A percentile compares a stretch with the other conserved stretches of the same genome.
These are phyloP conservation scores for Rhodotorula sp. DNA, from an alignment of 1,284 basidiomycete species.

Conservation along the genomic window DNA sequence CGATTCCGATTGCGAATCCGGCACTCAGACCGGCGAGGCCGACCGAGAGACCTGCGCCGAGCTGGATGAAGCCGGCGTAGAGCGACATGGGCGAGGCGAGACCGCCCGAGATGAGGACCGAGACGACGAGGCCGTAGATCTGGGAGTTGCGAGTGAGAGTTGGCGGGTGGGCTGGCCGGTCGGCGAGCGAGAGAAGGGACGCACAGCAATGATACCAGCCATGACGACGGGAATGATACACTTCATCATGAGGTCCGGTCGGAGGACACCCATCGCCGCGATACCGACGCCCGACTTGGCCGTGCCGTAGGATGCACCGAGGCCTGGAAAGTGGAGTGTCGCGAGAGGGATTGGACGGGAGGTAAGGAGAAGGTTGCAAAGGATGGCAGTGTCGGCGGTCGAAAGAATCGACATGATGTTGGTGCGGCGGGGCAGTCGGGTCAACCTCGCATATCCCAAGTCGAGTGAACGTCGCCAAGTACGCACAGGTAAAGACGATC, in stretches of 20 bases:
- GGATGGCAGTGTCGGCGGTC: neutral
- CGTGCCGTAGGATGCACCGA: slow-evolving; percentile 50
- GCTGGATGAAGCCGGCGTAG: slow-evolving; percentile 53
- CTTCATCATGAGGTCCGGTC: slow-evolving; percentile 52
- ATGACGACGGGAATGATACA: slow-evolving; percentile 48
- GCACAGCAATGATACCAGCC: slow-evolving; percentile 49
- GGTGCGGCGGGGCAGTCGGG: too few species aligned
- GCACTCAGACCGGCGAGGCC: slow-evolving; percentile 53
- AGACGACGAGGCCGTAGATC: slow-evolving; percentile 51
- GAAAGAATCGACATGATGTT: too few species aligned
- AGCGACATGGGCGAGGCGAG: slow-evolving; percentile 52
- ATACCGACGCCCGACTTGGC: slow-evolving; percentile 55
- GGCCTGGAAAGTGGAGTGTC: slow-evolving; percentile 21
- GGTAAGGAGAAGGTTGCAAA: neutral
- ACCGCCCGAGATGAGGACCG: slow-evolving; percentile 52
- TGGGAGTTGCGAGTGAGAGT: neutral
- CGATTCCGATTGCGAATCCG: slow-evolving; percentile 53
- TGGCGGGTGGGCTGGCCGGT: neutral
- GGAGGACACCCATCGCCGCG: slow-evolving; percentile 54
- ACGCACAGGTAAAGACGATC: slow-evolving; percentile 95
- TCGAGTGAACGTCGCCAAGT: neutral
- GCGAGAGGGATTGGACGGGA: too few species aligned
- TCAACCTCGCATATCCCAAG: neutral
- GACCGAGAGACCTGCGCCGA: slow-evolving; percentile 53
- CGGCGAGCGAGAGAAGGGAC: neutral